Base-by-base conservation (phyloP, 257 asterid species). In the Leptodermis oblonga region DNA sequence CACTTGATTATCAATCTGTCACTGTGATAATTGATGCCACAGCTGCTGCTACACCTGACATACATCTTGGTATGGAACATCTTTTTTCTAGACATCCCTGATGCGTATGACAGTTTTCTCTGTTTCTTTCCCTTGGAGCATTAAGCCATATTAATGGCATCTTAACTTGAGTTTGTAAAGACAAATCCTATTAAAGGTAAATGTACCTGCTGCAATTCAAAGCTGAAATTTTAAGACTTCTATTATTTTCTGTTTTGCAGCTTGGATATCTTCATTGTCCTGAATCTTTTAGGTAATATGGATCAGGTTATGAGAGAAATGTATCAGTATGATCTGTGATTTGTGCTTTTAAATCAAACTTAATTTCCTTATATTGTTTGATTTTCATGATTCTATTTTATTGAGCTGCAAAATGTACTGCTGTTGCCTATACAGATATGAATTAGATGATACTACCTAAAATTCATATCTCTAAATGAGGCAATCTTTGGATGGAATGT, bases 41-140 rank as follows among this genome's bases (percentile, higher is more conserved):
- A 5, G 96, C 97, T 69, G 98, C 97, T 72, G 96, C 95, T 6
- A 84, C 93, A 5, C 83, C 88, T 39, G 96, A 90, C 59, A 72
- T 86, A 79, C 98, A 92, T 70, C 59, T 62, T 14, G 95, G 98
- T 90, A 86, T 42, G 78, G 22, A 8, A 45, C 6, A 7, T 72
- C 43, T 23, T 73, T 46, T 70, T 33, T 28, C 48, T 37, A 68
- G 51, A 23, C 3, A 37, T 28, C 41, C 3, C 14, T 46, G 30
- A 17, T 25, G 9, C 15, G 13, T 28, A 30, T 4, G 20, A 4
- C 15, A 42, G 11, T n/a, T 0, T n/a, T 54, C 36, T 45, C 48
- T 54, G 46, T 62, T 69, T 25, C 7, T 70, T 17, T 28, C 1
- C 2, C 12, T 64, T 25, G 15, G 67, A 23, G 54, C 43, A 59